These are phyloP conservation scores for Bipolaris oryzae DNA, from an alignment of 2,329 filamentous ascomycete genomes.

Conservation along the genomic window DNA sequence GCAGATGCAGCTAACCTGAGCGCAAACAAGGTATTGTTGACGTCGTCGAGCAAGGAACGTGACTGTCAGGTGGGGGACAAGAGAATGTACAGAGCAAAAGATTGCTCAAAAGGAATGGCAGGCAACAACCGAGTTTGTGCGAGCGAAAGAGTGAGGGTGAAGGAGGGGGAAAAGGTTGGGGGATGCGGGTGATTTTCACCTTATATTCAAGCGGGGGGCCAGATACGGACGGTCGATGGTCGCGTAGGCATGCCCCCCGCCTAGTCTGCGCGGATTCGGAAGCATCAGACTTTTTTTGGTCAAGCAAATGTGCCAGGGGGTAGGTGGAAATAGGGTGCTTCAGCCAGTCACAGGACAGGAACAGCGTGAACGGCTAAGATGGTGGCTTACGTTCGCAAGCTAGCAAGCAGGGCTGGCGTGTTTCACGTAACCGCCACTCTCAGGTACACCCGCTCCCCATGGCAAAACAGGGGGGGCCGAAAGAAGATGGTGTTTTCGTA, in stretches of 20 bases:
- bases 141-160: slow-evolving; percentile 11
- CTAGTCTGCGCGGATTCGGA: slow-evolving; percentile 1
- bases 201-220: slow-evolving; percentile 10
- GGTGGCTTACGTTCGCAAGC: slow-evolving; percentile 9
- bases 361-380: slow-evolving; percentile 4
- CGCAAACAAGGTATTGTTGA: slow-evolving; percentile 15
- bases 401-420: slow-evolving; percentile 6
- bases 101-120: slow-evolving; percentile 14
- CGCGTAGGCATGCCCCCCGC: background rate
- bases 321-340: slow-evolving; percentile 6
- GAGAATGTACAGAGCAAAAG: slow-evolving; percentile 19
- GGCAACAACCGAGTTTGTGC: slow-evolving; percentile 13
- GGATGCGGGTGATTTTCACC: slow-evolving; percentile 9
- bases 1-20: slow-evolving; percentile 18
- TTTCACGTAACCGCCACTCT: slow-evolving; percentile 18
- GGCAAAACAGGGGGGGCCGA: background rate
- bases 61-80: slow-evolving; percentile 7
- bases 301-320: slow-evolving; percentile 12
- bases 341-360: slow-evolving; percentile 8
- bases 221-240: slow-evolving; percentile 1
- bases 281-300: slow-evolving; percentile 9
- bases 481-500: slow-evolving; percentile 2
- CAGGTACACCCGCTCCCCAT: slow-evolving; percentile 14
- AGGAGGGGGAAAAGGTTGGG: background rate
- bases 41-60: slow-evolving; percentile 18